Conservation (phyloP, 371 early-diverging fungal genomes). For the Encephalitozoon intestinalis region DNA sequence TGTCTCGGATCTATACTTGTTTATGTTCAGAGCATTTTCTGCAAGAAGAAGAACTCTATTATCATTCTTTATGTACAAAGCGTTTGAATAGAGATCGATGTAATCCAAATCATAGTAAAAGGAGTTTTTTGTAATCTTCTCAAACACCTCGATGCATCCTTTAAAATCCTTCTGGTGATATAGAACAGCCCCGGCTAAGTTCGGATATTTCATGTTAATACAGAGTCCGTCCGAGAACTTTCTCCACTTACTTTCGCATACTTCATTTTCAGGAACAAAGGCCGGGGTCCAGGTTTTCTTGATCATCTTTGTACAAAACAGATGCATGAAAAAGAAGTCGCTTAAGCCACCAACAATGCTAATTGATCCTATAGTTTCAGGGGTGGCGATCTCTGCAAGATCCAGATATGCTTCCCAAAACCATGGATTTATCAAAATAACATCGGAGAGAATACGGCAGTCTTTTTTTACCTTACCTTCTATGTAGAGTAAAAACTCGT, state of each 20-base stretch:
- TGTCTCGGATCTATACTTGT: slow-evolving; percentile 76
- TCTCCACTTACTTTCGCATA: neutral
- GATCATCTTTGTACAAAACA: slow-evolving; percentile 39
- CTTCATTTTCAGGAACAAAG: neutral
- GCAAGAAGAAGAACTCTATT: slow-evolving; percentile 71
- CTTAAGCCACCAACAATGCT: slow-evolving; percentile 17
- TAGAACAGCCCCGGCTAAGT: slow-evolving; percentile 42
- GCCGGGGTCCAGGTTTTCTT: neutral
- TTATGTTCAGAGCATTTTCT: slow-evolving; percentile 66
- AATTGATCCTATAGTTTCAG: slow-evolving; percentile 12
- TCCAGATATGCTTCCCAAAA: slow-evolving; percentile 56
- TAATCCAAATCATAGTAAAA: slow-evolving; percentile 70
- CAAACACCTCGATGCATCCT: slow-evolving; percentile 41
- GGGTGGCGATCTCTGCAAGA: slow-evolving; percentile 33
- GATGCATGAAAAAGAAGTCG: slow-evolving; percentile 36
- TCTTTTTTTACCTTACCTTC: slow-evolving; percentile 30
- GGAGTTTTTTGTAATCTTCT: slow-evolving; percentile 9
- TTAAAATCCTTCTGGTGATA: slow-evolving; percentile 44
- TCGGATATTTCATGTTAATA: slow-evolving; percentile 13
- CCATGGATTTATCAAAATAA: slow-evolving; percentile 24
- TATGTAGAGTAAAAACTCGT: slow-evolving; percentile 39
- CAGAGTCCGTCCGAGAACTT: neutral
- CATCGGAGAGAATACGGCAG: slow-evolving; percentile 23
- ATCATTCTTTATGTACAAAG: slow-evolving; percentile 70
- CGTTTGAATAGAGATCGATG: slow-evolving; percentile 75